phyloP scores from a whole-genome alignment of 1,284 basidiomycete species.

The Sanghuangporus weigelae region DNA sequence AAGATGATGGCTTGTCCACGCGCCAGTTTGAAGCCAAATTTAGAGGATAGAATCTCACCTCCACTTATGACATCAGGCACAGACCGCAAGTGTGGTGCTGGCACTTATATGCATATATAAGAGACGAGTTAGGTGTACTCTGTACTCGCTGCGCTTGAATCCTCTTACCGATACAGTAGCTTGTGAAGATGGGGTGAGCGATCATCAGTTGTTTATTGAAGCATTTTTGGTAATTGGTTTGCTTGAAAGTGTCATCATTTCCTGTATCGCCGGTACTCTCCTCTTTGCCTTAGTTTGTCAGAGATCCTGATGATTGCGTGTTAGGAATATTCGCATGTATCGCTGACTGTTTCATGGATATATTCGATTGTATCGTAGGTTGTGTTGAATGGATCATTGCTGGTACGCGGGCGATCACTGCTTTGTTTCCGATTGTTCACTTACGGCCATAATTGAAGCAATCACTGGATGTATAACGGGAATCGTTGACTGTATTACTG shows the following conservation, averaged over 20 bases:
- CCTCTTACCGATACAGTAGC: background rate
- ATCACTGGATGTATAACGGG: constrained; percentile 19
- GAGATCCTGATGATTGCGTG: background rate
- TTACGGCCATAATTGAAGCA: constrained; percentile 2
- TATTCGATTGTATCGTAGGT: constrained; percentile 18
- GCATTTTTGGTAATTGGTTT: background rate
- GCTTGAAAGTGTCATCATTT: constrained; percentile 8
- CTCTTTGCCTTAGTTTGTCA: background rate
- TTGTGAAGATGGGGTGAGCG: background rate
- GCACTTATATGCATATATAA: too few species aligned
- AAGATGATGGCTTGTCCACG: too few species aligned
- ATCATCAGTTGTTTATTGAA: background rate
- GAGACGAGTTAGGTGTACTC: too few species aligned
- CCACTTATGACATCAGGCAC: too few species aligned
- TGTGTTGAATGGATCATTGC: constrained; percentile 19
- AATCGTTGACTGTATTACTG: constrained; percentile 18
- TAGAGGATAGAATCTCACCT: too few species aligned
- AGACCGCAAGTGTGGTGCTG: too few species aligned
- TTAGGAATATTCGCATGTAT: constrained; percentile 20
- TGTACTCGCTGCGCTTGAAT: too few species aligned
- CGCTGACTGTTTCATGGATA: constrained; percentile 17
- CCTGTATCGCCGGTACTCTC: constrained; percentile 6
- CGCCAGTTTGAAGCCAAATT: too few species aligned
- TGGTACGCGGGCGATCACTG: constrained; percentile 6
- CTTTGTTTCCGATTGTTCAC: background rate